Percentiles rank a stretch among this genome's conserved stretches.
Conservation (phyloP, 2,329 filamentous ascomycete genomes). For the Aspergillus brunneoviolaceus region DNA sequence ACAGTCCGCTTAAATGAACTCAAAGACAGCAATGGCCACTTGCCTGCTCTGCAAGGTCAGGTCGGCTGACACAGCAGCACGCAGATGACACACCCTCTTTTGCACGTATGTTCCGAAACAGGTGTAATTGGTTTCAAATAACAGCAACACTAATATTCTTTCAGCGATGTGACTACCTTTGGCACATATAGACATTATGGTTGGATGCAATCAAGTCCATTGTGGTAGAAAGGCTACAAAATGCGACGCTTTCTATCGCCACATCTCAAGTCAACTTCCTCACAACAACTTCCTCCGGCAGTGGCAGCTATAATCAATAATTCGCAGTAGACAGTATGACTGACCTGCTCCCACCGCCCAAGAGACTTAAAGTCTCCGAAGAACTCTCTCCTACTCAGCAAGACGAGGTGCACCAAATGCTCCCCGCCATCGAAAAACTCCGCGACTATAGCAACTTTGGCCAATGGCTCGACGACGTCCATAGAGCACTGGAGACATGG, state of each 20-base stretch:
- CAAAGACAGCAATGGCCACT: background rate
- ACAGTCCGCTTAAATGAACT: too few relatives aligned
- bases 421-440: background rate
- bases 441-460: background rate
- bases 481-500: background rate
- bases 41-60: background rate
- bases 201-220: too few relatives aligned
- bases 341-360: background rate
- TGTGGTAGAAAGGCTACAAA: too few relatives aligned
- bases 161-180: background rate
- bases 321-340: too few relatives aligned
- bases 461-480: background rate
- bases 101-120: background rate
- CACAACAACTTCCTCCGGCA: too few relatives aligned
- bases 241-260: too few relatives aligned
- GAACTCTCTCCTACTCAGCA: background rate
- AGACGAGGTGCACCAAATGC: background rate
- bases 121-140: background rate
- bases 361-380: background rate
- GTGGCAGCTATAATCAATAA: too few relatives aligned
- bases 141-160: background rate
- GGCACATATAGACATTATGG: background rate
- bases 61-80: background rate
- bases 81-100: background rate
- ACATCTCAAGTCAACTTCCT: too few relatives aligned